Percentiles rank a stretch among this genome's conserved stretches.
Conservation (phyloP, 208 protist genomes). For the Angomonas ambiguus region DNA sequence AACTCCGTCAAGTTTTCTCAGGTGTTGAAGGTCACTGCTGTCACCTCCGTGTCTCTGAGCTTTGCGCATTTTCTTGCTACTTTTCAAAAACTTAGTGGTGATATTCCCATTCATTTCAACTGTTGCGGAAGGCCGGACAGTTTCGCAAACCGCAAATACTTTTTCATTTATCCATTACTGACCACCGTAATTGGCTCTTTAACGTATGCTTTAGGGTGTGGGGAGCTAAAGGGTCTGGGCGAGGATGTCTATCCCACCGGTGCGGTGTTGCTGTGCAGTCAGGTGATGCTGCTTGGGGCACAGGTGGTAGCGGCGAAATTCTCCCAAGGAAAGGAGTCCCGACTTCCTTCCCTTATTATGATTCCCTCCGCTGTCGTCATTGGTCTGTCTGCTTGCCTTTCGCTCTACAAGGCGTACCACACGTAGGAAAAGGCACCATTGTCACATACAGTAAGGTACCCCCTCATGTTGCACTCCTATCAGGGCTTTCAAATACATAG, state of each 20-base stretch:
- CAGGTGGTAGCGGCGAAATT: conserved; percentile 21
- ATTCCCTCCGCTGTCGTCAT: not conserved
- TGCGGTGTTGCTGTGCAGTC: conserved; percentile 5
- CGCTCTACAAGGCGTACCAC: not conserved
- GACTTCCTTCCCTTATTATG: not conserved
- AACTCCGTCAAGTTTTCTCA: not conserved
- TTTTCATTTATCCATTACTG: conserved; percentile 16
- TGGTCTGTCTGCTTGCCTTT: not conserved
- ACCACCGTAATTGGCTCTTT: not conserved
- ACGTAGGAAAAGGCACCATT: no score
- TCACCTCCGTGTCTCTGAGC: conserved; percentile 7
- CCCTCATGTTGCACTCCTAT: no score
- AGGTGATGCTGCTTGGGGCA: not conserved
- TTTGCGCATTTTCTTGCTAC: conserved; percentile 15
- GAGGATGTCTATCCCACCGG: conserved; percentile 6
- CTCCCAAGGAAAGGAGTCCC: not conserved
- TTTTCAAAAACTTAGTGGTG: not conserved
- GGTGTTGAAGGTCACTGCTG: not conserved
- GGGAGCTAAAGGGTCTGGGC: not conserved
- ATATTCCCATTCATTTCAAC: conserved; percentile 23
- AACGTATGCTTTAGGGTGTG: conserved; percentile 5
- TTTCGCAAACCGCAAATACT: conserved; percentile 13
- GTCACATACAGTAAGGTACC: no score
- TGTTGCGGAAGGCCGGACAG: conserved; percentile 7
- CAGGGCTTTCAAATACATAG: no score